A percentile compares a stretch with the other conserved stretches of the same genome.
These are phyloP conservation scores for Apiotrichum mycotoxinovorans DNA, from an alignment of 1,284 basidiomycete species.

Conservation along the genomic window DNA sequence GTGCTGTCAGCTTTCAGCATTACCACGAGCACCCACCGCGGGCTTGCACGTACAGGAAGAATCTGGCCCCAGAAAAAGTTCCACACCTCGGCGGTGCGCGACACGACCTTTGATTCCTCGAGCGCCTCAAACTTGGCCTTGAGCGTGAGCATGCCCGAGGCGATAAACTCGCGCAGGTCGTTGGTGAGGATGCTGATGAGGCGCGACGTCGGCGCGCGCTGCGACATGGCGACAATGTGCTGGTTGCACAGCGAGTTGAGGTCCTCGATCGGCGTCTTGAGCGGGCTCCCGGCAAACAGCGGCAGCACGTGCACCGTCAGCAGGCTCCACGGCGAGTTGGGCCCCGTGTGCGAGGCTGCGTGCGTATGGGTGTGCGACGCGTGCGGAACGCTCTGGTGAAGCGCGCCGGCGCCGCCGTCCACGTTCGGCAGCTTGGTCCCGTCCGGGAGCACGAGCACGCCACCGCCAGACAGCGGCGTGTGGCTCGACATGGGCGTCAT, in stretches of 20 bases:
- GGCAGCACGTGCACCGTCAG: slow-evolving; percentile 83
- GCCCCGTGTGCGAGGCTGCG: too few relatives aligned
- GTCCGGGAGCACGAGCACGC: slow-evolving; percentile 38
- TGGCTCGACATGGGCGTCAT: neutral
- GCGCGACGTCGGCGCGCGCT: slow-evolving; percentile 40
- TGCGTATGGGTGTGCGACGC: too few relatives aligned
- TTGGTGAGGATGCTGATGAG: slow-evolving; percentile 61
- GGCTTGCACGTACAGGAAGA: slow-evolving; percentile 58
- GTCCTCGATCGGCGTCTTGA: slow-evolving; percentile 87
- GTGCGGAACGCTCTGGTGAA: slow-evolving; percentile 26
- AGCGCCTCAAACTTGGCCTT: slow-evolving; percentile 70
- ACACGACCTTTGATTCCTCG: slow-evolving; percentile 64
- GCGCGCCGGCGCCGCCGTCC: neutral
- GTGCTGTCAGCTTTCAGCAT: neutral
- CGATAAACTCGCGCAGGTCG: slow-evolving; percentile 77
- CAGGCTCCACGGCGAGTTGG: slow-evolving; percentile 64
- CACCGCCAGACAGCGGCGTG: slow-evolving; percentile 9
- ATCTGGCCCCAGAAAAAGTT: slow-evolving; percentile 91
- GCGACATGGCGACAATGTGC: slow-evolving; percentile 41
- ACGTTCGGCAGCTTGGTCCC: slow-evolving; percentile 33
- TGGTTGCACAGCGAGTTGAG: slow-evolving; percentile 59
- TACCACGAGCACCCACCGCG: neutral
- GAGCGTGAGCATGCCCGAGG: slow-evolving; percentile 84
- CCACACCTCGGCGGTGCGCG: slow-evolving; percentile 82
- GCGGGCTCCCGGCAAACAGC: slow-evolving; percentile 83